Base-by-base conservation (phyloP, 164 flowering plant genomes). In the Nelumbo lutea region DNA sequence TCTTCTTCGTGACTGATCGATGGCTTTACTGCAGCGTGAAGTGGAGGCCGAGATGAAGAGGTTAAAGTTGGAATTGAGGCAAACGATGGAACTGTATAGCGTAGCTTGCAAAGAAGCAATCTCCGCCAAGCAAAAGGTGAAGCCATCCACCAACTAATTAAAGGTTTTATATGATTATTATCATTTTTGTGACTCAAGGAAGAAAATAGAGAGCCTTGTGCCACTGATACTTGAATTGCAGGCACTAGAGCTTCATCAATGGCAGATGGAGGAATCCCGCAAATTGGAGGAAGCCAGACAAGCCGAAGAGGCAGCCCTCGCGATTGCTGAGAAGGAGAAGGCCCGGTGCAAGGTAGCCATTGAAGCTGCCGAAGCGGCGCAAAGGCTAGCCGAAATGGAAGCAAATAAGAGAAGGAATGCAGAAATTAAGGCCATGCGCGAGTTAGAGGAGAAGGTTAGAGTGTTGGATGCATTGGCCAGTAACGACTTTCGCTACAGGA, bases 21-120 rank as follows among this genome's bases (percentile, higher is more conserved):
- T 46, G 48, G 7, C 4, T 53, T 15, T 11, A 9, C 62, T 62
- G 55, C 80, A 86, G 90, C 42, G 65, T 38, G 87, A 82, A 0
- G 10, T 84, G n/a, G 91, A 86, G 61, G 86, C 81, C 3, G 96
- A 87, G 71, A 87, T 89, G 90, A 82, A 71, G 67, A 84, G 89
- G 62, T 73, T 89, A 52, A 87, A 78, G 78, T 76, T 78, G 47
- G 91, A 89, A 62, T 79, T 89, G 40, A 84, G 85, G 79, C 90
- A 87, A 60, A 89, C 96, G 68, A 87, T 89, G 87, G 88, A 86
- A 63, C 73, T 89, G 88, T 89, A 87, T 65, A 87, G 84, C 72
- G 51, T 80, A 66, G 96, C 96, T 61, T 87, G 91, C 81, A 86
- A 78, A 72, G 91, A 89, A 73, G 92, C 96, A 59, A 69, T 86